Evolutionary conservation across 2,329 filamentous ascomycete species (phyloP).

Genomic region (Drechslerella coelobrocha): DNA sequence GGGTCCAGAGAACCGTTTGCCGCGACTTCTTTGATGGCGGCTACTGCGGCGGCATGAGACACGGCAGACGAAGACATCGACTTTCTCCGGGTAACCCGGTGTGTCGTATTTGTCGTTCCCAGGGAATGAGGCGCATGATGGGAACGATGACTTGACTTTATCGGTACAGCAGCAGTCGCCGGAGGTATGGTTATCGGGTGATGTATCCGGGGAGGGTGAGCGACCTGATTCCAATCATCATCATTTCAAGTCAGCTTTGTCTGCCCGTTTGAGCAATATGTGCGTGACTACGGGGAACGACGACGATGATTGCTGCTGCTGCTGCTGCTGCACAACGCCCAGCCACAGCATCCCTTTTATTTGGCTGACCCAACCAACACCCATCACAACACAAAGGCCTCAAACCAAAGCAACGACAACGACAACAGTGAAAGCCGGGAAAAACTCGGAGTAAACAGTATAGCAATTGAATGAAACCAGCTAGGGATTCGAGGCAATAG

Average conservation of each 20-base stretch:
- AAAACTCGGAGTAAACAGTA: slow-evolving; percentile 11
- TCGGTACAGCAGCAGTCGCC: slow-evolving; percentile 43
- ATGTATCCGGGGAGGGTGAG: slow-evolving; percentile 48
- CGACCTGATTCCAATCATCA: slow-evolving; percentile 49
- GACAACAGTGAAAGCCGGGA: slow-evolving; percentile 2
- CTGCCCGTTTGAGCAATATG: slow-evolving; percentile 46
- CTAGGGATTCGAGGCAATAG: background rate
- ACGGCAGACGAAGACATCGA: slow-evolving; percentile 80
- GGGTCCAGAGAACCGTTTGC: slow-evolving; percentile 37
- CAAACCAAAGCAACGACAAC: background rate
- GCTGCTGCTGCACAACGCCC: background rate
- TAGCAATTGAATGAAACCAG: slow-evolving; percentile 37
- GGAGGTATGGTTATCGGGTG: slow-evolving; percentile 46
- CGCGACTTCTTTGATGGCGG: slow-evolving; percentile 71
- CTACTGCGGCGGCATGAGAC: slow-evolving; percentile 76
- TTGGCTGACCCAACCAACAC: background rate
- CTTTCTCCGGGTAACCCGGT: slow-evolving; percentile 90
- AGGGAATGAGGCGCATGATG: slow-evolving; percentile 46
- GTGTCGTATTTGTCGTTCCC: slow-evolving; percentile 60
- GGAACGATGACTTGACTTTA: slow-evolving; percentile 48
- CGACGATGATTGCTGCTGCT: background rate
- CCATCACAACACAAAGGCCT: slow-evolving; percentile 9
- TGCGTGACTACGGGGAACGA: slow-evolving; percentile 31
- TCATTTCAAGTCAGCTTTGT: slow-evolving; percentile 45
- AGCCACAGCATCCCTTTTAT: slow-evolving; percentile 6